Base-by-base conservation (phyloP, 345 rosid genomes). In the Eucalyptus paniculata region DNA sequence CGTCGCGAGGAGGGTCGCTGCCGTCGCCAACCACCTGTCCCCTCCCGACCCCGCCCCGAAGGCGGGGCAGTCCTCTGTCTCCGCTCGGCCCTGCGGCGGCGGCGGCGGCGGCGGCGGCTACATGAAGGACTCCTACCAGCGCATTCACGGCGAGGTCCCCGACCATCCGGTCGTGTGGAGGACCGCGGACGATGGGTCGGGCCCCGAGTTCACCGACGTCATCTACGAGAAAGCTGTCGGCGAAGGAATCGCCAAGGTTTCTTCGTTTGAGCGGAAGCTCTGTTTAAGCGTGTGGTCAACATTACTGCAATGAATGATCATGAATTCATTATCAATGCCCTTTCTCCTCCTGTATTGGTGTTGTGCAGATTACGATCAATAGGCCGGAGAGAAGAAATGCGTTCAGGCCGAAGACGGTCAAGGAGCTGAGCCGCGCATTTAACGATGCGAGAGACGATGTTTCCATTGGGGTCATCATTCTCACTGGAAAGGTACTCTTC, bases 231-330 rank as follows among this genome's bases (percentile, higher is more conserved):
- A 98, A 90, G 97, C 99, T 1, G 92, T 92, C 7, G 98, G 90
- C 50, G 99, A 98, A 92, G 98, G 94, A 67, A 98, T 98, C 72
- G 99, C 98, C 23, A 97, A 96, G 98, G 99, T 96, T 44, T 44
- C 56, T 47, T 32, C 69, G 34, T 23, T 86, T 54, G 51, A 58
- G 45, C 89, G 69, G 69, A 9, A 72, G 45, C 67, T 67, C 67
- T 42, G 49, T 30, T 65, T 82, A 37, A 7, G 45, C 49, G 85
- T 60, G 34, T 32, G 51, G 16, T 32, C 40, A 28, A 15, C 49
- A 19, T 30, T 21, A 23, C 44, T 45, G 86, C 56, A 44, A 30
- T 67, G 89, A 44, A 69, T 45, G 83, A 37, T 77, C 83, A 77
- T 40, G 24, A 21, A 77, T 21, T 47, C 49, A 47, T 47, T 19